phyloP scores from a whole-genome alignment of 2,329 filamentous ascomycete genomes.

The Ophiostoma quercus region DNA sequence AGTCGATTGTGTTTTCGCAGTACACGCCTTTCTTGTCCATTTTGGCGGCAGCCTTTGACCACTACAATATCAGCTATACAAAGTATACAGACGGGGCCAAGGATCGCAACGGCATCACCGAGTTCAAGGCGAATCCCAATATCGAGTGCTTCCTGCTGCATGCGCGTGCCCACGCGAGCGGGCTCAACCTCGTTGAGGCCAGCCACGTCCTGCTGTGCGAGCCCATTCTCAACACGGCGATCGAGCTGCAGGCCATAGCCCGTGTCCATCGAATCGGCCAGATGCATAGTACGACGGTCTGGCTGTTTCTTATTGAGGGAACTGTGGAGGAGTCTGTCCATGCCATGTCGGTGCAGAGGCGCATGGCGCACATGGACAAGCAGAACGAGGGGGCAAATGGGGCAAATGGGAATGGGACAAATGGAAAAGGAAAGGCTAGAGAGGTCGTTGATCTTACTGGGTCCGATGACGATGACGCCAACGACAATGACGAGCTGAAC shows the following conservation, averaged over 20 bases:
- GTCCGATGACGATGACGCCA: constrained; percentile 27
- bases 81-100: constrained; percentile 52
- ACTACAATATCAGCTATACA: constrained; percentile 67
- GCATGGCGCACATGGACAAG: constrained; percentile 67
- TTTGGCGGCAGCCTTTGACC: constrained; percentile 62
- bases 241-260: constrained; percentile 92
- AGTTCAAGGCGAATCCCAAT: constrained; percentile 68
- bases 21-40: constrained; percentile 70
- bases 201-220: constrained; percentile 94
- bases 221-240: constrained; percentile 83
- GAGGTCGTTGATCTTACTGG: not conserved
- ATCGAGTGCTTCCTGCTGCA: constrained; percentile 84
- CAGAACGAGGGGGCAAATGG: constrained; percentile 24
- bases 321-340: constrained; percentile 93
- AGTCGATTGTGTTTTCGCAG: constrained; percentile 92
- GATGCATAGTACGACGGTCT: constrained; percentile 79
- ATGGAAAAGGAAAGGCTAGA: constrained; percentile 30
- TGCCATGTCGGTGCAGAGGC: constrained; percentile 71
- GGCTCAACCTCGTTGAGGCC: constrained; percentile 85
- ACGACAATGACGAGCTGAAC: constrained; percentile 46
- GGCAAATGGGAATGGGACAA: constrained; percentile 29
- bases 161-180: constrained; percentile 80
- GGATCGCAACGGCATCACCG: constrained; percentile 60
- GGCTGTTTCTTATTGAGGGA: constrained; percentile 87
- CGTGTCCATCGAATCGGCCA: constrained; percentile 94